phyloP scores from a whole-genome alignment of 1,284 basidiomycete species.

The Irpex sp. region DNA sequence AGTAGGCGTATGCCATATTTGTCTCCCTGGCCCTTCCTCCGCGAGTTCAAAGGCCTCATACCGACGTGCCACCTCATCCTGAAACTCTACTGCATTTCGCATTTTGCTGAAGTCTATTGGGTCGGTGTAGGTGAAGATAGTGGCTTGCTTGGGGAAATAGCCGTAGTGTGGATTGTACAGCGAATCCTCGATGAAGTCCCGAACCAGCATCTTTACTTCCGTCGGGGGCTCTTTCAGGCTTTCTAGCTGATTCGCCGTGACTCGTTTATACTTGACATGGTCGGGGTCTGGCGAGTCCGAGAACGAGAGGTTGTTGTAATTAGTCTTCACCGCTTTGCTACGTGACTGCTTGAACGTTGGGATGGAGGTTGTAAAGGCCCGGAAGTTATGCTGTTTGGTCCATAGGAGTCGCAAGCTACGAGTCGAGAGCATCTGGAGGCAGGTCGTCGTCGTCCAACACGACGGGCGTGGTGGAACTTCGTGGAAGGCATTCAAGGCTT shows the following conservation, averaged over 20 bases:
- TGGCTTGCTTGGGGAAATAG: constrained; percentile 91
- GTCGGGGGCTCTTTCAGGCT: constrained; percentile 61
- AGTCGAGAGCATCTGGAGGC: background rate
- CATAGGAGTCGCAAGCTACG: background rate
- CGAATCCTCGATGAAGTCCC: constrained; percentile 96
- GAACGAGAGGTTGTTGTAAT: constrained; percentile 60
- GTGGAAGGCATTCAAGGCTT: background rate
- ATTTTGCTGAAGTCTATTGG: constrained; percentile 71
- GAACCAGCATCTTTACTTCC: constrained; percentile 87
- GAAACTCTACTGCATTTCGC: constrained; percentile 71
- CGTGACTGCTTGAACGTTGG: background rate
- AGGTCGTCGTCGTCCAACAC: background rate
- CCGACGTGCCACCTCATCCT: constrained; percentile 71
- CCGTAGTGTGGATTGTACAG: constrained; percentile 97
- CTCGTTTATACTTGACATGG: constrained; percentile 53
- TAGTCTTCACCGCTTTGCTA: constrained; percentile 37
- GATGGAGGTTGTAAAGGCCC: background rate
- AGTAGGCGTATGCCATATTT: constrained; percentile 99
- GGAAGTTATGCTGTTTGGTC: background rate
- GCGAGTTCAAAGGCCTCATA: constrained; percentile 69
- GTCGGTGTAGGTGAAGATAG: constrained; percentile 74
- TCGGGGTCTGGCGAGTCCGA: constrained; percentile 42
- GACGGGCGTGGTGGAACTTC: background rate
- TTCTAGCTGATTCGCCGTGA: constrained; percentile 73
- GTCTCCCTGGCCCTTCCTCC: constrained; percentile 72